A percentile compares a stretch with the other conserved stretches of the same genome.
phyloP scores from a whole-genome alignment of 305 asterid species.

The Fraxinus platypoda region DNA sequence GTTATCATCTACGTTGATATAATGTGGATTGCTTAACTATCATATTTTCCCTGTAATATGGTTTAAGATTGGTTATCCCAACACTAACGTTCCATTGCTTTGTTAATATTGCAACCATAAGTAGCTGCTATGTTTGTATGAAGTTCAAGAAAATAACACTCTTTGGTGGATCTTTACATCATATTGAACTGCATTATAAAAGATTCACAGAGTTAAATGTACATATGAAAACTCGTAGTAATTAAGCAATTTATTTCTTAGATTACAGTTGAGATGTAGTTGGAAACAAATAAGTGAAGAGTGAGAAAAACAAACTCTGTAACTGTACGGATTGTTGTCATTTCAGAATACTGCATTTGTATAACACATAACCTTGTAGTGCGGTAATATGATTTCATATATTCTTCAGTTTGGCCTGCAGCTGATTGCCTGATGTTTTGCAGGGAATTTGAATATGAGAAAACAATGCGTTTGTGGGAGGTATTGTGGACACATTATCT shows the following conservation, averaged over 20 bases:
- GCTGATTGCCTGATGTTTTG: slow-evolving; percentile 14
- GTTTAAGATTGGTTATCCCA: not conserved
- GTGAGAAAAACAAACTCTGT: not conserved
- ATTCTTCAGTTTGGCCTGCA: slow-evolving; percentile 5
- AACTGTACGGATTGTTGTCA: not conserved
- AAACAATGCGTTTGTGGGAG: slow-evolving; percentile 86
- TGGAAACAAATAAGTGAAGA: not conserved
- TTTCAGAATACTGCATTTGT: not conserved
- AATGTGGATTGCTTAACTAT: not conserved
- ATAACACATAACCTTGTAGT: not conserved
- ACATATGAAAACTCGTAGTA: not conserved
- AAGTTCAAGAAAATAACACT: not conserved
- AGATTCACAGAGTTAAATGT: not conserved
- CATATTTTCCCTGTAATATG: not conserved
- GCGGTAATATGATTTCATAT: not conserved
- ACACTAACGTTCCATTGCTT: not conserved
- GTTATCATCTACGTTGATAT: not conserved
- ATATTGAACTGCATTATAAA: not conserved
- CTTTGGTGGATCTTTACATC: not conserved
- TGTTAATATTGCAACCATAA: not conserved
- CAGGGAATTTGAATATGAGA: slow-evolving; percentile 88
- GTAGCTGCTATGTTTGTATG: not conserved
- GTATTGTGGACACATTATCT: slow-evolving; percentile 86
- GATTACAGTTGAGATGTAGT: not conserved
- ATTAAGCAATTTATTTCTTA: not conserved